Evolutionary conservation across 208 protist genomes (phyloP).

Genomic region (Trypanosoma congolense): DNA sequence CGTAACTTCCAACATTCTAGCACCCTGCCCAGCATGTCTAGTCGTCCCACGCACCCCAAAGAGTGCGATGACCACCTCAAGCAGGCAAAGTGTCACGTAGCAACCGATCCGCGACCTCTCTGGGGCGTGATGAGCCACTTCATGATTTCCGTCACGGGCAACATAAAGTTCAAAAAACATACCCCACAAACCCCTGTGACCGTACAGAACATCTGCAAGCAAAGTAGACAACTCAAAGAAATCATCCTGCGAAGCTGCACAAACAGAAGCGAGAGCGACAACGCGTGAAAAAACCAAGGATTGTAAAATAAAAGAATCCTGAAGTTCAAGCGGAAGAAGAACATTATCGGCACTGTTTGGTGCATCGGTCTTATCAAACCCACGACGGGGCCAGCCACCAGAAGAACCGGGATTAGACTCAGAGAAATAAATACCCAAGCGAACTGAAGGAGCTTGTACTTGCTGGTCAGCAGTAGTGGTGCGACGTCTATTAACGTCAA

Average conservation of each 20-base stretch:
- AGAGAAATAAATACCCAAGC: slow-evolving; percentile 27
- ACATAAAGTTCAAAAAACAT: slow-evolving; percentile 17
- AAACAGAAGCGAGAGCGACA: slow-evolving; percentile 9
- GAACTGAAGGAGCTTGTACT: slow-evolving; percentile 43
- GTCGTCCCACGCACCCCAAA: background rate
- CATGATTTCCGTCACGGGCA: background rate
- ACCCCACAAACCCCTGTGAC: slow-evolving; percentile 12
- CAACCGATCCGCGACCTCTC: slow-evolving; percentile 1
- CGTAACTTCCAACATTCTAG: slow-evolving; percentile 6
- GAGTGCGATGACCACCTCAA: background rate
- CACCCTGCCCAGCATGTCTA: background rate
- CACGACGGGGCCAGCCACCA: too few relatives aligned
- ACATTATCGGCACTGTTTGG: background rate
- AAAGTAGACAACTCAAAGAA: slow-evolving; percentile 10
- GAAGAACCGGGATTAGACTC: too few relatives aligned
- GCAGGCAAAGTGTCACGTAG: slow-evolving; percentile 8
- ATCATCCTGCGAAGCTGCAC: slow-evolving; percentile 15
- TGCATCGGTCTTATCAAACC: too few relatives aligned
- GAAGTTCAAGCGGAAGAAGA: slow-evolving; percentile 9
- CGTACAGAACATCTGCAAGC: slow-evolving; percentile 12
- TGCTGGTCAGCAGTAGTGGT: slow-evolving; percentile 12
- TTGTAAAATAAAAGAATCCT: slow-evolving; percentile 17
- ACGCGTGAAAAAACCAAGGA: slow-evolving; percentile 16
- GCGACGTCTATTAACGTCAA: slow-evolving; percentile 21
- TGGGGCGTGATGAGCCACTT: background rate